A percentile compares a stretch with the other conserved stretches of the same genome.
Evolutionary conservation across 345 rosid species (phyloP).

Genomic region (Corymbia maculata): DNA sequence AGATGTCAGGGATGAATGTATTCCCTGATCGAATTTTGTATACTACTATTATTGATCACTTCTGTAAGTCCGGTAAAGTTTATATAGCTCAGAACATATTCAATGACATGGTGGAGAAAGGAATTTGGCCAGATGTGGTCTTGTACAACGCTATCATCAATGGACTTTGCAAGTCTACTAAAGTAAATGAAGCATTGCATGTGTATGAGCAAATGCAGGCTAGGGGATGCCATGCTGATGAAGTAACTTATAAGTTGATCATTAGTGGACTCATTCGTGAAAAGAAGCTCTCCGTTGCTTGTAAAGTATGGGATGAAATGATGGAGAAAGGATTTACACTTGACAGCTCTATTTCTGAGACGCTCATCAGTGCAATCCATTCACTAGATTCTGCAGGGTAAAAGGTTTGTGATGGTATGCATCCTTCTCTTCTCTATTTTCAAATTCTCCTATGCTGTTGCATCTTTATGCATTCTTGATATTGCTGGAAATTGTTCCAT

Average conservation of each 20-base stretch:
- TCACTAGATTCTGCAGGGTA: constrained; percentile 16
- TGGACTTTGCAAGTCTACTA: constrained; percentile 61
- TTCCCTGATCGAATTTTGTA: constrained; percentile 67
- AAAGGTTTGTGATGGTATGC: constrained; percentile 6
- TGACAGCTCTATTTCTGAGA: constrained; percentile 62
- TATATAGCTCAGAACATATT: constrained; percentile 54
- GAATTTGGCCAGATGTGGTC: constrained; percentile 62
- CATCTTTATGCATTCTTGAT: neutral
- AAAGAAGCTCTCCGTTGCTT: constrained; percentile 50
- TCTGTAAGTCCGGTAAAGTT: constrained; percentile 67
- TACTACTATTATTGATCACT: constrained; percentile 67
- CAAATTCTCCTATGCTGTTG: neutral
- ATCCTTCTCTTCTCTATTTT: neutral
- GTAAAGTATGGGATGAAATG: constrained; percentile 92
- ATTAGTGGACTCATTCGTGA: constrained; percentile 68
- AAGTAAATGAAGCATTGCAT: constrained; percentile 49
- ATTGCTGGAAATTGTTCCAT: neutral
- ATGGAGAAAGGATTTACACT: constrained; percentile 97
- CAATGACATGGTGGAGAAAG: constrained; percentile 66
- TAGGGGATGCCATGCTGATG: constrained; percentile 60
- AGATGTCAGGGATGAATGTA: constrained; percentile 50
- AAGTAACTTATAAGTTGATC: constrained; percentile 72
- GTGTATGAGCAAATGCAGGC: constrained; percentile 68
- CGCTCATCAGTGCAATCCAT: constrained; percentile 42
- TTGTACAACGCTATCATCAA: constrained; percentile 76